Evolutionary conservation across 164 flowering plant genomes (phyloP).

Genomic region (Saururus chinensis): DNA sequence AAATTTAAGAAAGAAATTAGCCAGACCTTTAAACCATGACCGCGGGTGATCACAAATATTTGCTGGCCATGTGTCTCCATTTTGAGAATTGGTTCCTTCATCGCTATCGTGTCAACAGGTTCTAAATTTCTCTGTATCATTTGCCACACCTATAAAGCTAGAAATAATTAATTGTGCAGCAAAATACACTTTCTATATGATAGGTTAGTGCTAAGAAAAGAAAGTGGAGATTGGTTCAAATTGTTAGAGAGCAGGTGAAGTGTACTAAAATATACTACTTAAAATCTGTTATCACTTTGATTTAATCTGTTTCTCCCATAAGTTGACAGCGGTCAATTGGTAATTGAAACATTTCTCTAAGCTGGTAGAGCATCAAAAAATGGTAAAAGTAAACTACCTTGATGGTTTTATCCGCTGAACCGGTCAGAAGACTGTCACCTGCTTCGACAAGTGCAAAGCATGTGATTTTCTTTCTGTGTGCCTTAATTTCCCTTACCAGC

Average conservation of each 20-base stretch:
- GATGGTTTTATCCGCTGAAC: conserved; percentile 68
- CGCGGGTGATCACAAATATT: conserved; percentile 32
- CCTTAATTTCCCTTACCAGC: conserved; percentile 47
- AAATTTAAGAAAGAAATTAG: no score
- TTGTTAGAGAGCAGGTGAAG: not conserved
- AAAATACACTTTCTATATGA: not conserved
- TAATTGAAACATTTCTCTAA: no score
- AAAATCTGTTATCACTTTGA: no score
- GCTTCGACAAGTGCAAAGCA: conserved; percentile 58
- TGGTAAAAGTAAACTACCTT: conserved; percentile 25
- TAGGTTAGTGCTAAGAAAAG: not conserved
- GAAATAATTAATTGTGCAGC: not conserved
- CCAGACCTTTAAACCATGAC: conserved; percentile 47
- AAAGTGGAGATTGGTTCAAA: not conserved
- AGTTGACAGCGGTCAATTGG: no score
- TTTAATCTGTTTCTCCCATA: no score
- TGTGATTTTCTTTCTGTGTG: conserved; percentile 64
- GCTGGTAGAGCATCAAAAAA: no score
- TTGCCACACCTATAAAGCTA: conserved; percentile 53
- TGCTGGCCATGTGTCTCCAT: conserved; percentile 35
- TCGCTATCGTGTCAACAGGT: conserved; percentile 44
- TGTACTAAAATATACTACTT: no score
- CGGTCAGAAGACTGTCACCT: conserved; percentile 58
- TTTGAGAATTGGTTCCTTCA: conserved; percentile 45
- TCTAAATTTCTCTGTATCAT: conserved; percentile 41